Evolutionary conservation across 768 basidiomycete species (phyloP), one percentile per base, ranked within the genome.

Genomic region (Lentinula sp.): DNA sequence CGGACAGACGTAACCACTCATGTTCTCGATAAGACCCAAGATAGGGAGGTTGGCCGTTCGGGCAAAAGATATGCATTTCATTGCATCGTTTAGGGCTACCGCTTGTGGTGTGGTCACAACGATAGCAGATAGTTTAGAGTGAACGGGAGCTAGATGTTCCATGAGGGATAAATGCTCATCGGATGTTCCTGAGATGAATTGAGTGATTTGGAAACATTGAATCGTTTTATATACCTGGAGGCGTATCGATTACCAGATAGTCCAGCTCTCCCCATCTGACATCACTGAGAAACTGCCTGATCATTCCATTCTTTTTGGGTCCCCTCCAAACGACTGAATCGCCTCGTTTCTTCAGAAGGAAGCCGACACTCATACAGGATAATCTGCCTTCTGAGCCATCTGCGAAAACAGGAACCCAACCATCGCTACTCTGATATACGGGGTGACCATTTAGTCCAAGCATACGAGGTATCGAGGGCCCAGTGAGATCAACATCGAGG

Each of bases 261-360:
- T 98, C 95, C 61, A 96, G 78, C 45, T 92, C 87, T 50, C 93
- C 95, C 95, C 95, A 98, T 64, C 92, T 77, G n/a, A 97, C 95
- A 66, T 98, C 93, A 66, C 86, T 86, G 70, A 97, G 72, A 71
- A 98, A 97, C 76, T 98, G 95, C 68, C 93, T 79, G 67, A 98
- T 96, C 95, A 97, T 97, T 61, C 89, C 95, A 66, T 95, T 95
- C 80, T 97, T 98, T 80, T 97, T 98, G 52, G 97, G 97, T 0
- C 97, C 97, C 68, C 97, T 78, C 97, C 97, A 99, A 1, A 99
- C 93, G 50, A 99, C 94, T 16, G 92, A 93, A 70, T 98, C 95
- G 21, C 87, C 88, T 69, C 87, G 88, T 69, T 87, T 88, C 76
- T 93, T 92, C 66, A 98, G 74, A 65, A 99, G 76, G 73, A 98